Evolutionary conservation across 257 asterid species (phyloP), one percentile per base, ranked within the genome.

Genomic region (Verbena officinalis): DNA sequence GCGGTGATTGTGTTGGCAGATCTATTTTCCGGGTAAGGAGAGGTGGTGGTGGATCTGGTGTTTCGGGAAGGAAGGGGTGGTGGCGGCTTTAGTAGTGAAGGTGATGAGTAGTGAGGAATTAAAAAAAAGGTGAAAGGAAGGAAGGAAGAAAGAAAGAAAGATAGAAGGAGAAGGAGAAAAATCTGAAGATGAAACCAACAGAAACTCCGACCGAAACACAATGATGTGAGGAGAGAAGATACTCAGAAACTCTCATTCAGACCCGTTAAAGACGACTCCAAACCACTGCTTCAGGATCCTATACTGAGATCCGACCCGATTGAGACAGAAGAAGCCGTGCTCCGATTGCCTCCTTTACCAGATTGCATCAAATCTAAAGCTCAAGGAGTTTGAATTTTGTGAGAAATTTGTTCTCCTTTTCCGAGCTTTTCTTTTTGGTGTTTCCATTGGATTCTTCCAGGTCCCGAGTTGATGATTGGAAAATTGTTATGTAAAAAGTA

Each of bases 291-390:
- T 59, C 88, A 80, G 72, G 96, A 90, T 34, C 91, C 95, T 2
- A 95, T 90, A 76, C 49, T 83, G 65, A 88, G 96, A 65, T 86
- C 98, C 71, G 94, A 91, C 75, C 98, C 96, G 57, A 88, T 86
- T 38, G 94, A 84, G 80, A 86, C 95, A 0, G 95, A 91, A 78
- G 98, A 91, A 83, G 90, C 95, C 23, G 83, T 91, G 55, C 84
- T 91, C 46, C 87, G 88, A 1, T 75, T 91, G 82, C 94, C 97
- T 59, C 89, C 90, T 62, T 74, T 88, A 22, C 94, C 95, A 3
- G 80, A 78, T 31, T 52, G 67, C 64, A n/a, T 52, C 71, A 78
- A 59, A 59, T 21, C 70, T 4, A 72, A 53, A 34, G 10, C 44
- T 59, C 56, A 16, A 39, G 7, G n/a, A 57, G 1, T 6, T 4